Percentiles rank a stretch among this genome's conserved stretches.
Evolutionary conservation across 2,329 filamentous ascomycete species (phyloP).

Genomic region (Amphichorda felina): DNA sequence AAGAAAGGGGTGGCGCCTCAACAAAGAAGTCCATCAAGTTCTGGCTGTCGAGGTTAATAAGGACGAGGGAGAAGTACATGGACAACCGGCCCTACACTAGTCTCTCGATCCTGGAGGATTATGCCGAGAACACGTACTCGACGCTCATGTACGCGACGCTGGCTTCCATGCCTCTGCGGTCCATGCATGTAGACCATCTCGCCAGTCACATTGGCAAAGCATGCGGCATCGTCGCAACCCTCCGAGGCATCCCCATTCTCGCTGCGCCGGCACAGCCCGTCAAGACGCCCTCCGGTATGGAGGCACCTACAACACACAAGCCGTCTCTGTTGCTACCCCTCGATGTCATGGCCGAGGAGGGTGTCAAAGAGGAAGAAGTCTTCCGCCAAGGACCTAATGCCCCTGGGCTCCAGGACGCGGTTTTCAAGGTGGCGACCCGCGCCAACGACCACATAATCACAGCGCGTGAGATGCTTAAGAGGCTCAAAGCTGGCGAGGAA

Average conservation of each 20-base stretch:
- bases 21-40: slow-evolving; percentile 47
- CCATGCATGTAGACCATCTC: slow-evolving; percentile 79
- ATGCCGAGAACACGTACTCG: slow-evolving; percentile 91
- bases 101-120: slow-evolving; percentile 66
- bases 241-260: slow-evolving; percentile 82
- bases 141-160: slow-evolving; percentile 83
- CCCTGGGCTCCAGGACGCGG: slow-evolving; percentile 71
- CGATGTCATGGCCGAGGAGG: slow-evolving; percentile 75
- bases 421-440: slow-evolving; percentile 84
- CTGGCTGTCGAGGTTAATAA: slow-evolving; percentile 68
- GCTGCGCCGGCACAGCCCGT: slow-evolving; percentile 53
- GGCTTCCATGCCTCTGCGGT: slow-evolving; percentile 66
- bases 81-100: slow-evolving; percentile 71
- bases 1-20: slow-evolving; percentile 26
- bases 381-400: slow-evolving; percentile 71
- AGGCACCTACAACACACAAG: slow-evolving; percentile 23
- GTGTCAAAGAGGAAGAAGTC: slow-evolving; percentile 80
- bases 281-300: slow-evolving; percentile 25
- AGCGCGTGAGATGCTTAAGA: slow-evolving; percentile 79
- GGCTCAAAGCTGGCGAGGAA: slow-evolving; percentile 59
- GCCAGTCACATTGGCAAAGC: slow-evolving; percentile 95
- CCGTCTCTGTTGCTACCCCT: slow-evolving; percentile 66
- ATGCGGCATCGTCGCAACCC: slow-evolving; percentile 70
- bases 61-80: slow-evolving; percentile 70
- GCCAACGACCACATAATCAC: slow-evolving; percentile 96